A percentile compares a stretch with the other conserved stretches of the same genome.
Conservation (phyloP, 805 yeast species). For the Schwanniomyces vanrijiae region DNA sequence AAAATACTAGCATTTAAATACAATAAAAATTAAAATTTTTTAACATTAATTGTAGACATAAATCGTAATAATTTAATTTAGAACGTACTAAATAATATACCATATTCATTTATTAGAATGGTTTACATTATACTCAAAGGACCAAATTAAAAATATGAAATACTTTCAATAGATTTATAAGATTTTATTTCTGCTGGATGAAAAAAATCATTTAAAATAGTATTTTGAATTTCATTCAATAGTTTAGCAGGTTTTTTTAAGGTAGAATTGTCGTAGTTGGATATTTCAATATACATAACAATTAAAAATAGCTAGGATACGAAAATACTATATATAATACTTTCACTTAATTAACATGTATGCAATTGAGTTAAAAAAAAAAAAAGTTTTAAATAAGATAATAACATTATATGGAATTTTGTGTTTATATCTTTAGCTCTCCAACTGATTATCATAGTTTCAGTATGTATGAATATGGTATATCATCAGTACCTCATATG, state of each 20-base stretch:
- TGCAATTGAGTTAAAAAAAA: constrained; percentile 23
- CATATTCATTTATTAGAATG: no score
- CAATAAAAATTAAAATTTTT: no score
- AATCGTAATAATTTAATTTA: no score
- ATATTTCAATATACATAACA: constrained; percentile 29
- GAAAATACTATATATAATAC: constrained; percentile 34
- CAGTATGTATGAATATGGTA: constrained; percentile 30
- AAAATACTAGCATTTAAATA: no score
- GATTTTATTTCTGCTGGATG: neutral
- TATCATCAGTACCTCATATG: constrained; percentile 30
- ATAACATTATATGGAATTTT: no score
- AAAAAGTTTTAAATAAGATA: no score
- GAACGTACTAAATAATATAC: no score
- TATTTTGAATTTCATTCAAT: constrained; percentile 19
- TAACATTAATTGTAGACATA: no score
- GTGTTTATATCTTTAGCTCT: constrained; percentile 32
- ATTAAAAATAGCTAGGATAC: constrained; percentile 22
- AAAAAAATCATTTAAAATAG: neutral
- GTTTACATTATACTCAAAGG: no score
- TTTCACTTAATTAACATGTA: constrained; percentile 33
- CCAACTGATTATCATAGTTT: constrained; percentile 30
- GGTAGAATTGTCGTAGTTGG: constrained; percentile 31
- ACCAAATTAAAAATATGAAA: neutral
- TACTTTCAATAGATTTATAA: neutral
- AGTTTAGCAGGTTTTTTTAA: constrained; percentile 34